Conservation (phyloP, 331 rosid genomes). For the Phaseolus coccineus region DNA sequence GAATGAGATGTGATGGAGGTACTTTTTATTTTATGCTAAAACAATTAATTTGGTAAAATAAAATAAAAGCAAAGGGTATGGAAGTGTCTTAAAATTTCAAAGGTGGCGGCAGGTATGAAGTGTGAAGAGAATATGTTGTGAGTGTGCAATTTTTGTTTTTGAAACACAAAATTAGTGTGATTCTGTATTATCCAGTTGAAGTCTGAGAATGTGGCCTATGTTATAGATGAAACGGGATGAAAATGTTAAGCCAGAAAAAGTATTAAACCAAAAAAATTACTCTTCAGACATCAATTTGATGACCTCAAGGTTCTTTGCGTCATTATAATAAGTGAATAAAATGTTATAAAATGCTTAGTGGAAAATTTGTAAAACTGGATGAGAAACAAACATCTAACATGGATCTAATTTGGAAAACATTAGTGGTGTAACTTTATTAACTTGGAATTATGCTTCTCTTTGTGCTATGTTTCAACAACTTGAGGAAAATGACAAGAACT, state of each 20-base stretch:
- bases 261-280: not conserved
- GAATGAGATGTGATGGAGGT: no score
- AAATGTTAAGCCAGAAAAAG: no score
- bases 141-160: not conserved
- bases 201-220: not conserved
- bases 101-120: conserved; percentile 15
- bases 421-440: conserved; percentile 41
- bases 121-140: conserved; percentile 23
- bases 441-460: conserved; percentile 37
- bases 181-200: not conserved
- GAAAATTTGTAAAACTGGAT: conserved; percentile 35
- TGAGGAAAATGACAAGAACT: conserved; percentile 55
- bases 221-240: not conserved
- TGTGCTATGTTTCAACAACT: conserved; percentile 40
- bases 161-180: not conserved
- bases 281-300: conserved; percentile 6
- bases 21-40: not conserved
- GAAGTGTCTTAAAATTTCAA: conserved; percentile 3
- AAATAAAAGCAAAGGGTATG: not conserved
- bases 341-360: conserved; percentile 31
- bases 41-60: not conserved
- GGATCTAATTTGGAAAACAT: conserved; percentile 43
- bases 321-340: conserved; percentile 24
- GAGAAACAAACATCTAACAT: conserved; percentile 40
- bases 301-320: conserved; percentile 40